Base-by-base conservation (phyloP, 805 yeast species). In the Komagataella kurtzmanii region DNA sequence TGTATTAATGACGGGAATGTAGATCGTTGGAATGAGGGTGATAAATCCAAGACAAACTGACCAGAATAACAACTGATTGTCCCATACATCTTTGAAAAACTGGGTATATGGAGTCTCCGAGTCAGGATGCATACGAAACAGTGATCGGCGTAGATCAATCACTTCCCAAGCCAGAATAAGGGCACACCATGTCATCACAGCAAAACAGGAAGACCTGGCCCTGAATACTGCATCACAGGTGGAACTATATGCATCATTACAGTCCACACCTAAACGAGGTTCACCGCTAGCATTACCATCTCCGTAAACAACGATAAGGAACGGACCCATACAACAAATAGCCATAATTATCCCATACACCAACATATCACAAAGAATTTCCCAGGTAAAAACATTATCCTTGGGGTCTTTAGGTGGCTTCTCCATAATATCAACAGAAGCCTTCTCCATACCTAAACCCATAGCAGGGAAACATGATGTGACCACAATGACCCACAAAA, bases 131-230 rank as follows among this genome's bases (percentile, higher is more conserved):
- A 82, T 82, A 51, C 69, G 68, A 66, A 86, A 85, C 55, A 87
- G 70, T 1, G 95, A 86, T 58, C 81, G 72, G 58, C 83, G 72
- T 65, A 81, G 67, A 61, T 85, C 87, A 53, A 85, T 74, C 58
- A 87, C 88, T 66, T 86, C 93, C 93, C 93, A 86, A 1, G 95
- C 93, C 48, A 85, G 70, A 24, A 87, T 63, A 54, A 88, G 73
- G 3, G 91, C 85, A 68, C 90, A 77, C 95, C 95, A 88, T 0
- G 95, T 88, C 82, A 87, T 82, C 1, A 83, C 78, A 1, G 84
- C 84, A 70, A 88, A 88, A 0, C 89, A 77, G 3, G 85, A 78
- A 3, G 95, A 78, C 63, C 96, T 77, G 3, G 89, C 86, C 58
- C 77, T 73, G 67, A 81, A 87, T 10, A 88, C 95, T 55, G 72